These are phyloP conservation scores for Kodamaea ohmeri DNA, from an alignment of 1,139 yeast genomes.

Conservation along the genomic window DNA sequence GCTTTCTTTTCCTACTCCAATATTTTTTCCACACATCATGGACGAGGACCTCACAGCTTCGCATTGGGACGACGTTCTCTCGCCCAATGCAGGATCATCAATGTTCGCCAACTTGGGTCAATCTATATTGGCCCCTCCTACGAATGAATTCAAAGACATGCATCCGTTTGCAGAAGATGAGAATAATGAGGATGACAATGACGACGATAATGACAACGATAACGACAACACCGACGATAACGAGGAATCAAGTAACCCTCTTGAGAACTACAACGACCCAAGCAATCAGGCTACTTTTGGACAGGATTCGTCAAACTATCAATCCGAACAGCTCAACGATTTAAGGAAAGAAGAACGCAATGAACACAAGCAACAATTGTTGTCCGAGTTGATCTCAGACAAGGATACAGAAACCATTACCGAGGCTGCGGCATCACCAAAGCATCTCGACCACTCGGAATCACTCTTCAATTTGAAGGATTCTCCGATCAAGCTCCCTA, in stretches of 20 bases:
- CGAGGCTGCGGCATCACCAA: slow-evolving; percentile 24
- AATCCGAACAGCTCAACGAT: slow-evolving; percentile 33
- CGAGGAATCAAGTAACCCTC: background rate
- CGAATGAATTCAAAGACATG: slow-evolving; percentile 29
- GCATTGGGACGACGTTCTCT: slow-evolving; percentile 28
- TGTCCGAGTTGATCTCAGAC: slow-evolving; percentile 37
- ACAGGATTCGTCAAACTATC: slow-evolving; percentile 3
- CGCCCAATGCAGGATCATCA: slow-evolving; percentile 15
- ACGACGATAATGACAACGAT: slow-evolving; percentile 10
- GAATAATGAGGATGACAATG: slow-evolving; percentile 18
- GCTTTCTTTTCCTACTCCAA: background rate
- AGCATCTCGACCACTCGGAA: slow-evolving; percentile 21
- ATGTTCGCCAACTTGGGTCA: slow-evolving; percentile 13
- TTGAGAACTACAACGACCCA: too few relatives aligned
- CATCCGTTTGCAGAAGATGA: slow-evolving; percentile 20
- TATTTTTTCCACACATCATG: slow-evolving; percentile 14
- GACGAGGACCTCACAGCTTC: slow-evolving; percentile 29
- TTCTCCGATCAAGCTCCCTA: slow-evolving; percentile 28
- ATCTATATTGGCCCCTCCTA: slow-evolving; percentile 14
- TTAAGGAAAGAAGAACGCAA: slow-evolving; percentile 34
- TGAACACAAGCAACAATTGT: slow-evolving; percentile 34
- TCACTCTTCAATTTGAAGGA: slow-evolving; percentile 37
- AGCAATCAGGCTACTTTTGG: too few relatives aligned
- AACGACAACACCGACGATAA: background rate
- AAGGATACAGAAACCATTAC: slow-evolving; percentile 21